A percentile compares a stretch with the other conserved stretches of the same genome.
Conservation (phyloP, 2,329 filamentous ascomycete species). For the Tolypocladium album region DNA sequence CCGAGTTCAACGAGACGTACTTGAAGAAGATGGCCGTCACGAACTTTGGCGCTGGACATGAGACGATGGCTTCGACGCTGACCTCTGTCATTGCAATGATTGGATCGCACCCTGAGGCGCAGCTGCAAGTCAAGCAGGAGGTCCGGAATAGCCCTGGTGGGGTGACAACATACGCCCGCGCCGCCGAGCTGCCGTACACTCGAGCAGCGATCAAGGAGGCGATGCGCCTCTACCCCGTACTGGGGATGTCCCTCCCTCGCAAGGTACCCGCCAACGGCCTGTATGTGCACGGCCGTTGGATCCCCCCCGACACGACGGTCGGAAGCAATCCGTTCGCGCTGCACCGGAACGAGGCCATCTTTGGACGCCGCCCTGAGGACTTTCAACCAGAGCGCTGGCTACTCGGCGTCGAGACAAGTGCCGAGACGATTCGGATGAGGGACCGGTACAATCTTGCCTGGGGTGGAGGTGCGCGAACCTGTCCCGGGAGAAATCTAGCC, state of each 20-base stretch:
- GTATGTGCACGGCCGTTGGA: slow-evolving; percentile 23
- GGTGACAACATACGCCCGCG: slow-evolving; percentile 11
- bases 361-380: slow-evolving; percentile 30
- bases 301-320: slow-evolving; percentile 36
- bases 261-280: slow-evolving; percentile 27
- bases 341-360: slow-evolving; percentile 38
- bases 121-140: slow-evolving; percentile 21
- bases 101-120: slow-evolving; percentile 23
- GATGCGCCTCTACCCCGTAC: slow-evolving; percentile 38
- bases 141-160: slow-evolving; percentile 11
- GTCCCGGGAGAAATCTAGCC: slow-evolving; percentile 39
- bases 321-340: slow-evolving; percentile 39
- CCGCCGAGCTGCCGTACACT: slow-evolving; percentile 19
- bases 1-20: slow-evolving; percentile 35
- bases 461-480: slow-evolving; percentile 39
- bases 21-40: slow-evolving; percentile 41
- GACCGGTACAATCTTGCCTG: slow-evolving; percentile 38
- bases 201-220: slow-evolving; percentile 39
- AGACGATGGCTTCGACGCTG: slow-evolving; percentile 41
- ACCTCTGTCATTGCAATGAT: slow-evolving; percentile 38
- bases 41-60: slow-evolving; percentile 45
- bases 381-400: slow-evolving; percentile 41
- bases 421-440: slow-evolving; percentile 23
- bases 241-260: slow-evolving; percentile 40
- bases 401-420: slow-evolving; percentile 20